Base-by-base conservation (phyloP, 2,329 filamentous ascomycete genomes). In the Beauveria sp. region DNA sequence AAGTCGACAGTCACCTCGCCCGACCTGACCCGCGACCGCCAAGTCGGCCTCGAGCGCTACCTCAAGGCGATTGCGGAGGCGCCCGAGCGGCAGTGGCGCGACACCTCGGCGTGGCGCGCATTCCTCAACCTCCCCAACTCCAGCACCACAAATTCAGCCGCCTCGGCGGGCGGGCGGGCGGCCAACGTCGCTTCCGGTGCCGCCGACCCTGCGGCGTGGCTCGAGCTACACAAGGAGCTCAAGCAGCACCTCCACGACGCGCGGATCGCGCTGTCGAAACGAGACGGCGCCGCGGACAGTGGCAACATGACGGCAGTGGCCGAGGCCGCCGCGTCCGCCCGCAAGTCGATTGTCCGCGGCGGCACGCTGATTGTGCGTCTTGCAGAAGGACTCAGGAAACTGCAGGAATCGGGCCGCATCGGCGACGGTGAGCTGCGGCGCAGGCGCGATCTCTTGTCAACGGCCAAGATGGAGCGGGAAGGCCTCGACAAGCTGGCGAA, bases 381-480 rank as follows among this genome's bases (percentile, higher is more conserved):
- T 38, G 83, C 87, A 5, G 83, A 89, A 42, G 90, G 88, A 0
- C 71, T 93, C 63, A 78, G 77, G 63, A 73, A 75, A 34, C 81
- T 88, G 70, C 78, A 81, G 65, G 82, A 86, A 40, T 70, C 71
- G 2, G 78, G 77, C 55, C 68, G 83, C 64, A 70, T 93, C 1
- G 89, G 89, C 3, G 87, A 90, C 3, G 90, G 90, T 18, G 90
- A 95, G 76, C 74, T 93, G 40, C 79, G 89, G 50, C 78, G 91
- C 7, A 78, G 91, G 55, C 79, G 84, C 61, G 90, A 95, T 71
- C 75, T 93, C 64, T 74, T 95, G 4, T 82, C 83, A 1, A 81
- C 86, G 14, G 88, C 88, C 7, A 80, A 84, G 67, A 88, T 89
- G 67, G 90, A 95, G 73, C 83, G 86, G 61, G 89, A 93, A 61